A percentile compares a stretch with the other conserved stretches of the same genome.
Conservation (phyloP, 306 rosid species). For the Arachis stenosperma region DNA sequence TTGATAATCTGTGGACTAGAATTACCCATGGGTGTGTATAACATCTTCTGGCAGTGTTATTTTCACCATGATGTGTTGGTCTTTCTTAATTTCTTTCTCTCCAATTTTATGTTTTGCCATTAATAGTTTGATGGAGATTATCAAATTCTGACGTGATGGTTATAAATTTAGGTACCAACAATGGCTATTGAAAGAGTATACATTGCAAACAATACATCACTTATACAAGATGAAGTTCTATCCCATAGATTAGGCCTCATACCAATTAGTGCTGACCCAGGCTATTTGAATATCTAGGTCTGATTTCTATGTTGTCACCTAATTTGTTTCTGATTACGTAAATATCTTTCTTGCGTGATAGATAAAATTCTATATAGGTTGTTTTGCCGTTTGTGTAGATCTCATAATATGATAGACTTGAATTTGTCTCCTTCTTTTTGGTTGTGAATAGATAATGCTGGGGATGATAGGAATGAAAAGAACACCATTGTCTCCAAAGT, state of each 20-base stretch:
- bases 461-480: slow-evolving; percentile 70
- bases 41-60: background rate
- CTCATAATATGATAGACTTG: background rate
- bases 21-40: background rate
- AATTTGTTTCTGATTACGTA: slow-evolving; percentile 30
- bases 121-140: slow-evolving; percentile 18
- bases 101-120: slow-evolving; percentile 23
- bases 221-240: slow-evolving; percentile 94
- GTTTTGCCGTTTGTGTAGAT: background rate
- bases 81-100: background rate
- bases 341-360: slow-evolving; percentile 23
- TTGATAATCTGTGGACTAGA: slow-evolving; percentile 3
- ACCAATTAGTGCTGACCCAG: slow-evolving; percentile 84
- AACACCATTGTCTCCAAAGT: slow-evolving; percentile 75
- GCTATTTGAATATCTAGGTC: slow-evolving; percentile 87
- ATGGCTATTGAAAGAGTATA: slow-evolving; percentile 97
- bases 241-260: slow-evolving; percentile 93
- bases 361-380: slow-evolving; percentile 18
- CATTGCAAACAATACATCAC: slow-evolving; percentile 82
- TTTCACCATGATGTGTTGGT: slow-evolving; percentile 21
- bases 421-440: slow-evolving; percentile 33
- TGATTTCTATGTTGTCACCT: slow-evolving; percentile 21
- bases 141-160: slow-evolving; percentile 21
- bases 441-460: slow-evolving; percentile 52
- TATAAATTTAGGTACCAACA: slow-evolving; percentile 74